Evolutionary conservation across 345 rosid species (phyloP).

Genomic region (Eucalyptus curtisii): DNA sequence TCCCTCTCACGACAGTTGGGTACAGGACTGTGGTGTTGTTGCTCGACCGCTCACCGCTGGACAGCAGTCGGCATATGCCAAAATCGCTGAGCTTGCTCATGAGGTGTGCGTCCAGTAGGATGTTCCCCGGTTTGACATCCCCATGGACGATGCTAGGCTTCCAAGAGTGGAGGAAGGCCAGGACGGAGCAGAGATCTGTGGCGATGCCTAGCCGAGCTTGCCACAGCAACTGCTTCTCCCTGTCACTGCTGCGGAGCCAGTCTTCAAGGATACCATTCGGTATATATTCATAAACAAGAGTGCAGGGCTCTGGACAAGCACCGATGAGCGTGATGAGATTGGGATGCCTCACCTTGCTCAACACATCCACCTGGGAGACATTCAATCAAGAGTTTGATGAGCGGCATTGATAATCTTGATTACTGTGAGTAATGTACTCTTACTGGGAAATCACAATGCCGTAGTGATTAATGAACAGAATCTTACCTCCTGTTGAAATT

Average conservation of each 20-base stretch:
- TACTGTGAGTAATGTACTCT: no score
- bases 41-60: background rate
- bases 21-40: background rate
- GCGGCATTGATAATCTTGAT: no score
- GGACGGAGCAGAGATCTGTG: constrained; percentile 61
- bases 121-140: constrained; percentile 65
- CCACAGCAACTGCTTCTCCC: constrained; percentile 65
- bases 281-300: constrained; percentile 65
- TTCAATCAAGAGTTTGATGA: background rate
- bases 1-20: no score
- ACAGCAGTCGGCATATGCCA: background rate
- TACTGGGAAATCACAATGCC: no score
- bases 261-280: constrained; percentile 86
- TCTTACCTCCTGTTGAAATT: no score
- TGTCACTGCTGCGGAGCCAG: constrained; percentile 48
- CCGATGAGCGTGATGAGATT: constrained; percentile 69
- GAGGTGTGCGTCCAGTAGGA: constrained; percentile 59
- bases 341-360: constrained; percentile 57
- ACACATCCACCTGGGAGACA: background rate
- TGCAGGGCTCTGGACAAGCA: constrained; percentile 67
- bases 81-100: constrained; percentile 49
- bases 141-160: constrained; percentile 72
- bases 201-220: constrained; percentile 61
- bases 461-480: no score
- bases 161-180: constrained; percentile 67